These are phyloP conservation scores for Tricholoma furcatifolium DNA, from an alignment of 768 basidiomycete species.

Conservation along the genomic window DNA sequence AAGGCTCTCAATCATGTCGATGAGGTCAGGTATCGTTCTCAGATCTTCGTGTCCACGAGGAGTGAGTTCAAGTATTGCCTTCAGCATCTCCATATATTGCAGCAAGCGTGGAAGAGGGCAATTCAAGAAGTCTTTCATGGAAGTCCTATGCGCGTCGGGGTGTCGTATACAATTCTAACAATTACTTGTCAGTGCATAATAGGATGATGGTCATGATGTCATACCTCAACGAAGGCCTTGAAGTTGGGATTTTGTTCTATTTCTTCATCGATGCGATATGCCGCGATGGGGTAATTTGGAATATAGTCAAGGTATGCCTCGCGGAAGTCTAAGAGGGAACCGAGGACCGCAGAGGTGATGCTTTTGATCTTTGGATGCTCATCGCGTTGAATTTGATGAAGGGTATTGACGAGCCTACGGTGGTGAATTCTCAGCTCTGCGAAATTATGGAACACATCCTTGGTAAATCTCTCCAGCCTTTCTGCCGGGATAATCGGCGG, in stretches of 20 bases:
- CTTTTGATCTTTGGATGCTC: constrained; percentile 79
- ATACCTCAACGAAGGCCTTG: constrained; percentile 77
- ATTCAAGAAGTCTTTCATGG: constrained; percentile 91
- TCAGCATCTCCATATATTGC: constrained; percentile 83
- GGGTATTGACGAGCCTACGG: constrained; percentile 68
- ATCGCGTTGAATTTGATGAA: constrained; percentile 86
- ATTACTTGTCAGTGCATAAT: background rate
- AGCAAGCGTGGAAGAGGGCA: constrained; percentile 86
- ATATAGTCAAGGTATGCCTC: constrained; percentile 93
- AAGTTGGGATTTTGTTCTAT: constrained; percentile 78
- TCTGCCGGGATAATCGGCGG: constrained; percentile 79
- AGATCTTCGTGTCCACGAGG: constrained; percentile 75
- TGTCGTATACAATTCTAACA: constrained; percentile 51
- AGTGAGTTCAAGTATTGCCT: constrained; percentile 77
- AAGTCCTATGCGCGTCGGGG: constrained; percentile 75
- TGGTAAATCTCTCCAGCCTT: constrained; percentile 72
- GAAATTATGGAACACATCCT: constrained; percentile 89
- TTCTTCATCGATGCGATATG: constrained; percentile 86
- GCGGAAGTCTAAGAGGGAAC: constrained; percentile 89
- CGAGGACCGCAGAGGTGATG: constrained; percentile 82
- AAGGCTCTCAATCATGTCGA: constrained; percentile 83
- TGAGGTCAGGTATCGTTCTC: constrained; percentile 79
- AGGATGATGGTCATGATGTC: background rate
- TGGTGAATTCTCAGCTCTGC: constrained; percentile 75
- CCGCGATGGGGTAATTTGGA: constrained; percentile 89